phyloP scores from a whole-genome alignment of 2,329 filamentous ascomycete species.

The Pezicula carpinea region DNA sequence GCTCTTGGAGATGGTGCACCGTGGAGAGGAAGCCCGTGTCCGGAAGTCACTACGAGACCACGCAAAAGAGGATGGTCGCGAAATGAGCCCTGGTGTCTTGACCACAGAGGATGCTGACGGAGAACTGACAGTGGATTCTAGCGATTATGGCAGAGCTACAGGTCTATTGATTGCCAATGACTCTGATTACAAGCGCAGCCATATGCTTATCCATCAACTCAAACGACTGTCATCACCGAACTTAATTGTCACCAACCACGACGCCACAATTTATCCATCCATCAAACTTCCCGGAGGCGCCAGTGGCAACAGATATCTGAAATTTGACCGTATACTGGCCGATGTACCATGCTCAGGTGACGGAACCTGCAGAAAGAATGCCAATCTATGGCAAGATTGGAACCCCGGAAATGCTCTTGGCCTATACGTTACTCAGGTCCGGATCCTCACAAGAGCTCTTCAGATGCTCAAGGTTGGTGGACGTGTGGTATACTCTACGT shows the following conservation, averaged over 20 bases:
- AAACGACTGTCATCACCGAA: constrained; percentile 97
- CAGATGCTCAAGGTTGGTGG: constrained; percentile 96
- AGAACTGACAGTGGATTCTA: constrained; percentile 49
- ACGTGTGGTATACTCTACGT: constrained; percentile 94
- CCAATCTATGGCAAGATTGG: constrained; percentile 94
- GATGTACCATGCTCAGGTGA: constrained; percentile 97
- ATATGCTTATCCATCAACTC: constrained; percentile 96
- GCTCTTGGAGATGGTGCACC: constrained; percentile 88
- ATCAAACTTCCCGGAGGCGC: constrained; percentile 68
- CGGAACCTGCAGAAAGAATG: constrained; percentile 89
- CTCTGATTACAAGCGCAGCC: constrained; percentile 90
- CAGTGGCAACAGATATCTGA: constrained; percentile 67
- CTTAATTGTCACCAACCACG: constrained; percentile 94
- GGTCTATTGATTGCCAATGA: constrained; percentile 94
- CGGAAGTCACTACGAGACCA: constrained; percentile 63
- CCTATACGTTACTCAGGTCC: constrained; percentile 78
- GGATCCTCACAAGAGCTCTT: constrained; percentile 85
- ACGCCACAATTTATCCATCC: constrained; percentile 91
- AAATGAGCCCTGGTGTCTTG: constrained; percentile 44
- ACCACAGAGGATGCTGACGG: constrained; percentile 43
- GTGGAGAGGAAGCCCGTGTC: constrained; percentile 84
- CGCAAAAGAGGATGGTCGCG: constrained; percentile 55
- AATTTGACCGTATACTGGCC: constrained; percentile 93
- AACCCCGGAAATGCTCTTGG: constrained; percentile 81
- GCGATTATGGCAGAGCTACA: constrained; percentile 81